These are phyloP conservation scores for Saccharomyces eubayanus DNA, from an alignment of 805 yeast species.

Conservation along the genomic window DNA sequence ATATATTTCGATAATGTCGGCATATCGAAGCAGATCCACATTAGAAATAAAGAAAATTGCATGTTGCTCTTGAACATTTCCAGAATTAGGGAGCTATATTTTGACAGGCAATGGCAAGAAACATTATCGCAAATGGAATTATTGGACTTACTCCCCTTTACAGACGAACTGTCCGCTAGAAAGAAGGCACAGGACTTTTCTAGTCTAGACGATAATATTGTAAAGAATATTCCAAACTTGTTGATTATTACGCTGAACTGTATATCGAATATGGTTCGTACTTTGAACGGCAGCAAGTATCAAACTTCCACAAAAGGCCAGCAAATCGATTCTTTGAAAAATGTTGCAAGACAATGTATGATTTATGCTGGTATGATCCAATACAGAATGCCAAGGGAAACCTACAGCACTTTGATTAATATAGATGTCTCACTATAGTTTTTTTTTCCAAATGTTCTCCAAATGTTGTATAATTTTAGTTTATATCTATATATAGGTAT, in stretches of 20 bases:
- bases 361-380: slow-evolving; percentile 92
- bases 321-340: slow-evolving; percentile 46
- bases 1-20: slow-evolving; percentile 46
- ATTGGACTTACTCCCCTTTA: slow-evolving; percentile 60
- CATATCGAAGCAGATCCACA: slow-evolving; percentile 47
- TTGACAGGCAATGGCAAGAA: slow-evolving; percentile 49
- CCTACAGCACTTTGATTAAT: slow-evolving; percentile 60
- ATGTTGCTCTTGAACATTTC: slow-evolving; percentile 56
- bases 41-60: slow-evolving; percentile 56
- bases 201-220: slow-evolving; percentile 56
- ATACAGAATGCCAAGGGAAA: slow-evolving; percentile 82
- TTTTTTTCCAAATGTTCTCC: too few relatives aligned
- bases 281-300: slow-evolving; percentile 33
- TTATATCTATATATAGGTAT: not conserved
- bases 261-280: slow-evolving; percentile 49
- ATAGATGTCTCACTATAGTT: slow-evolving; percentile 40
- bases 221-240: slow-evolving; percentile 72
- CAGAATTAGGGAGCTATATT: slow-evolving; percentile 52
- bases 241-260: slow-evolving; percentile 76
- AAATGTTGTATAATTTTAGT: not conserved
- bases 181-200: slow-evolving; percentile 60
- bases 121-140: slow-evolving; percentile 48
- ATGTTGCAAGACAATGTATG: slow-evolving; percentile 79
- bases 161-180: slow-evolving; percentile 52
- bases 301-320: slow-evolving; percentile 42